Percentiles rank a stretch among this genome's conserved stretches.
These are phyloP conservation scores for Fragilariopsis cylindrus DNA, from an alignment of 108 stramenopile genomes.

Conservation along the genomic window DNA sequence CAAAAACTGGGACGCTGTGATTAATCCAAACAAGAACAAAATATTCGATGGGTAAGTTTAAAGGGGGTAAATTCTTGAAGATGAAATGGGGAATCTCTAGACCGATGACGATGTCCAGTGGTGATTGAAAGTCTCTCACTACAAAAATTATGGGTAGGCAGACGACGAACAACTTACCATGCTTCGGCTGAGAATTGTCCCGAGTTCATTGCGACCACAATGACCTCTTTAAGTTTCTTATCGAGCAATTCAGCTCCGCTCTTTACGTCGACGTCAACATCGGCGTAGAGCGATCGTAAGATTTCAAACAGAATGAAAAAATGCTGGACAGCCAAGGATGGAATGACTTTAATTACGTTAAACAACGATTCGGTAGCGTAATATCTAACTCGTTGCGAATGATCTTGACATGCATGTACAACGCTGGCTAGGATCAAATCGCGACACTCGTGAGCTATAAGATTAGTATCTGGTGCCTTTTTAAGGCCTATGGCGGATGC, in stretches of 20 bases:
- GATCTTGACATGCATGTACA: conserved; percentile 89
- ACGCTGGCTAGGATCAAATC: conserved; percentile 86
- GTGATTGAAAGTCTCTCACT: too few relatives aligned
- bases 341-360: conserved; percentile 86
- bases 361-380: conserved; percentile 87
- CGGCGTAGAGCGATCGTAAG: conserved; percentile 73
- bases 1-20: conserved; percentile 74
- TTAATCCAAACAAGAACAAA: too few relatives aligned
- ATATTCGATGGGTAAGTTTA: too few relatives aligned
- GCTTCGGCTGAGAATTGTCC: conserved; percentile 81
- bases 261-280: conserved; percentile 81
- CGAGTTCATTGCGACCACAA: conserved; percentile 79
- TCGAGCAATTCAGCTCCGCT: conserved; percentile 79
- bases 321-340: conserved; percentile 75
- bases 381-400: conserved; percentile 85
- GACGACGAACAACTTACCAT: conserved; percentile 20
- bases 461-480: conserved; percentile 59
- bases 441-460: conserved; percentile 46
- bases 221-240: conserved; percentile 83
- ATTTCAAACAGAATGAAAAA: conserved; percentile 92
- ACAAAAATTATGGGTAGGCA: too few relatives aligned
- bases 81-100: too few relatives aligned
- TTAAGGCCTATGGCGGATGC: conserved; percentile 87
- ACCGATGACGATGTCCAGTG: too few relatives aligned
- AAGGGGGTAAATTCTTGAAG: too few relatives aligned